These are phyloP conservation scores for Candida suzukii DNA, from an alignment of 805 yeast species.

Conservation along the genomic window DNA sequence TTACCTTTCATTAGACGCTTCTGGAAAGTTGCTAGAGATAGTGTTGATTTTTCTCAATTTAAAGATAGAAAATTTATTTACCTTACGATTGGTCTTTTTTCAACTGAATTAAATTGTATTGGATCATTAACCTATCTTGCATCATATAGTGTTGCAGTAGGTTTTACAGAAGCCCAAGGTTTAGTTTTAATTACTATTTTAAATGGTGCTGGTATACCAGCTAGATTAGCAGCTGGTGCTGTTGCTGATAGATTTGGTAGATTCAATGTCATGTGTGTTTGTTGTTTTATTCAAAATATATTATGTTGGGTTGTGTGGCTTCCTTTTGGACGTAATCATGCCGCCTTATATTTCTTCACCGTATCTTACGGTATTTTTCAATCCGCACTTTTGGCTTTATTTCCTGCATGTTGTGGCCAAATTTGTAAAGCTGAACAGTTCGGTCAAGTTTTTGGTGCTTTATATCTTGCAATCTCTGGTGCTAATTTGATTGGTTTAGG, in stretches of 20 bases:
- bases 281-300: slow-evolving; percentile 35
- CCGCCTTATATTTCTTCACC: slow-evolving; percentile 40
- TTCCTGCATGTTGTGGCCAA: slow-evolving; percentile 53
- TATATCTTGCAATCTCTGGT: slow-evolving; percentile 46
- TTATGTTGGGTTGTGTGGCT: slow-evolving; percentile 46
- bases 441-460: slow-evolving; percentile 56
- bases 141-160: slow-evolving; percentile 39
- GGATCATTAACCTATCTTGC: slow-evolving; percentile 40
- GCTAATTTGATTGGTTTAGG: slow-evolving; percentile 34
- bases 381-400: slow-evolving; percentile 47
- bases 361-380: slow-evolving; percentile 44
- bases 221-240: slow-evolving; percentile 45
- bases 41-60: slow-evolving; percentile 30
- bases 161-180: slow-evolving; percentile 31
- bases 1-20: neutral
- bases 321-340: slow-evolving; percentile 41
- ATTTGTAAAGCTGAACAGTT: slow-evolving; percentile 49
- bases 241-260: slow-evolving; percentile 45
- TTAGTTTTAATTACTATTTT: slow-evolving; percentile 37
- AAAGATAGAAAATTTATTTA: slow-evolving; percentile 32
- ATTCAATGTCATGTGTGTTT: slow-evolving; percentile 43
- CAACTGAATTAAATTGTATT: slow-evolving; percentile 37
- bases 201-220: slow-evolving; percentile 39
- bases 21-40: slow-evolving; percentile 9
- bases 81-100: slow-evolving; percentile 34